Evolutionary conservation across 345 rosid genomes (phyloP).

Genomic region (Abelmoschus esculentus): DNA sequence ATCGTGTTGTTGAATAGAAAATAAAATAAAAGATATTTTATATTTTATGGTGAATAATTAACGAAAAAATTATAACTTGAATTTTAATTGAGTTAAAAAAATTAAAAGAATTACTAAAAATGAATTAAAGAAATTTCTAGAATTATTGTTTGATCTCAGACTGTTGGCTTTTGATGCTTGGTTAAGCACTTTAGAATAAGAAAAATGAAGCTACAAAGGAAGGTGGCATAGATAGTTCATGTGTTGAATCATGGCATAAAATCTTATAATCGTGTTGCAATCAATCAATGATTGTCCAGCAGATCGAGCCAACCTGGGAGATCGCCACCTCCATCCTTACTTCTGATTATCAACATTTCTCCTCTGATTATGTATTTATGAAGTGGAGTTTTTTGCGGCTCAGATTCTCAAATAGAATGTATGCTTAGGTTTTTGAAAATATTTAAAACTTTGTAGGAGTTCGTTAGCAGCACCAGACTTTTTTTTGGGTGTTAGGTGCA

Average conservation of each 20-base stretch:
- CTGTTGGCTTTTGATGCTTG: constrained; percentile 3
- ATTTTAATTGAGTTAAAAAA: not conserved
- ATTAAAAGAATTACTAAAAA: not conserved
- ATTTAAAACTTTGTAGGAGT: not conserved
- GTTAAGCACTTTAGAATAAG: constrained; percentile 1
- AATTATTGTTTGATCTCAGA: not conserved
- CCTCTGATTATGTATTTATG: constrained; percentile 34
- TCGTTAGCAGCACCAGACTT: not conserved
- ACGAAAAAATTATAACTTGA: not conserved
- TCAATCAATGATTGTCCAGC: not conserved
- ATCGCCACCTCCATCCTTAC: constrained; percentile 85
- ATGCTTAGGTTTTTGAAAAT: not conserved
- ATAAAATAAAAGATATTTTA: too few relatives aligned
- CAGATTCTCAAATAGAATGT: constrained; percentile 97
- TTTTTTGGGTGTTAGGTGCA: too few relatives aligned
- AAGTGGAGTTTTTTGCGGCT: constrained; percentile 88
- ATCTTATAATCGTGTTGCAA: too few relatives aligned
- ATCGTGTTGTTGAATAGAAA: too few relatives aligned
- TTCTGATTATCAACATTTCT: constrained; percentile 44
- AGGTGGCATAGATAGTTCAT: constrained; percentile 85
- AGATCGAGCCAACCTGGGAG: constrained; percentile 84
- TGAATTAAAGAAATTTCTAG: constrained; percentile 5
- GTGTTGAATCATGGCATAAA: too few relatives aligned
- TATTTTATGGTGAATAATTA: too few relatives aligned
- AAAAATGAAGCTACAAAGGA: constrained; percentile 62